Conservation (phyloP, 2,329 filamentous ascomycete genomes). For the Venturia oleaginea region DNA sequence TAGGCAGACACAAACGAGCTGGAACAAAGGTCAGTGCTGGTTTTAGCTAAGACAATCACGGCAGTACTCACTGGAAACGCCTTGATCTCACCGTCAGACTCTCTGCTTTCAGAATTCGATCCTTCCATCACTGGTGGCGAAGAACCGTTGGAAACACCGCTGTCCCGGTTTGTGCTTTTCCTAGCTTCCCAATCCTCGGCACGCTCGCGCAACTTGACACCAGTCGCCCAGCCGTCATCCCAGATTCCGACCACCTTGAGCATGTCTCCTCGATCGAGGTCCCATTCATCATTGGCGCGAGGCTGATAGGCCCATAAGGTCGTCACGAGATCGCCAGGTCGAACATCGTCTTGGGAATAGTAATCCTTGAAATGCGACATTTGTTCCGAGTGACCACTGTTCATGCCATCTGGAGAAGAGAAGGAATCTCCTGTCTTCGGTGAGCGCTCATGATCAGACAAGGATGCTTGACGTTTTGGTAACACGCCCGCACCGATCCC, state of each 20-base stretch:
- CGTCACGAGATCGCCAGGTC: constrained; percentile 79
- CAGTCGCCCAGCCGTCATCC: constrained; percentile 98
- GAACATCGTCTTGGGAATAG: constrained; percentile 94
- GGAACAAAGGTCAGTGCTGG: neutral
- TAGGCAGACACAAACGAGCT: constrained; percentile 84
- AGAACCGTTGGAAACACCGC: constrained; percentile 79
- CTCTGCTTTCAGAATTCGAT: neutral
- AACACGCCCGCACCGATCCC: constrained; percentile 43
- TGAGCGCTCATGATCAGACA: constrained; percentile 70
- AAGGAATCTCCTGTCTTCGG: constrained; percentile 62
- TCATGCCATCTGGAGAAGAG: constrained; percentile 75
- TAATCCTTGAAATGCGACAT: constrained; percentile 97
- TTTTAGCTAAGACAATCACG: neutral
- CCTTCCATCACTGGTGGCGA: constrained; percentile 17
- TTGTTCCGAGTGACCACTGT: constrained; percentile 90
- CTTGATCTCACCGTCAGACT: constrained; percentile 70
- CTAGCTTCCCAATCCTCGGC: constrained; percentile 83
- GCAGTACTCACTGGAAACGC: constrained; percentile 60
- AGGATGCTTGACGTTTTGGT: constrained; percentile 70
- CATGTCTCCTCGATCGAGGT: constrained; percentile 92
- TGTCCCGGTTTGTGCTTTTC: constrained; percentile 74
- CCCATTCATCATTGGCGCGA: constrained; percentile 84
- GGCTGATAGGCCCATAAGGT: constrained; percentile 96
- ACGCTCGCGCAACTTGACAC: constrained; percentile 69
- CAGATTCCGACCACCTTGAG: constrained; percentile 96